Conservation (phyloP, 2,329 filamentous ascomycete species). For the Colletotrichum melonis region DNA sequence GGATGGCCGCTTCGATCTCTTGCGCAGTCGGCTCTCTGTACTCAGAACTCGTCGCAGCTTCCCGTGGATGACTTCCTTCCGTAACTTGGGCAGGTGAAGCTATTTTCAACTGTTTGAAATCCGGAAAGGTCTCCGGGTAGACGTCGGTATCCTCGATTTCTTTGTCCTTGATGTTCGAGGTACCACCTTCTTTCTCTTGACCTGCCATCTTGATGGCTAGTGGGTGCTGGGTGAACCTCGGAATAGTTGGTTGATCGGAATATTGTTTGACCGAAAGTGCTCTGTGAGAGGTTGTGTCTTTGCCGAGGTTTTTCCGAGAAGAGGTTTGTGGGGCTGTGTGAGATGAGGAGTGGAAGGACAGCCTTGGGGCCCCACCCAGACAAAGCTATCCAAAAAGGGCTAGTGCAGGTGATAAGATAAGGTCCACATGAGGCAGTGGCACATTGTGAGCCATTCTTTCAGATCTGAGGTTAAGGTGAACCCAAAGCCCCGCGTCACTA, state of each 20-base stretch:
- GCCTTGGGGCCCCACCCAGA: neutral
- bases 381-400: conserved; percentile 24
- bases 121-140: conserved; percentile 30
- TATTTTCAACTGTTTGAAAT: conserved; percentile 11
- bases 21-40: conserved; percentile 19
- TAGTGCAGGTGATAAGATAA: conserved; percentile 16
- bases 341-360: neutral
- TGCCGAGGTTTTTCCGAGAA: neutral
- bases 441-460: conserved; percentile 33
- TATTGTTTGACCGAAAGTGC: conserved; percentile 1
- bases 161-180: conserved; percentile 22
- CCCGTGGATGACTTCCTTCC: neutral
- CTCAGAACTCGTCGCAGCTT: neutral
- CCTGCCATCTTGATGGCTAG: conserved; percentile 12
- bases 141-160: conserved; percentile 4
- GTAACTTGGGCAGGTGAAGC: neutral
- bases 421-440: conserved; percentile 2
- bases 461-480: conserved; percentile 24
- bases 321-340: neutral
- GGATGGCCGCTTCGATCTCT: conserved; percentile 28
- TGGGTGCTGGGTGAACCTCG: conserved; percentile 27
- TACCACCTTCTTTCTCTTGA: neutral
- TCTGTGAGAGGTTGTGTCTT: neutral
- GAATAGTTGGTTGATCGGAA: conserved; percentile 3
- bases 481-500: conserved; percentile 26